Conservation (phyloP, 2,329 filamentous ascomycete genomes). For the Aureobasidium lini region DNA sequence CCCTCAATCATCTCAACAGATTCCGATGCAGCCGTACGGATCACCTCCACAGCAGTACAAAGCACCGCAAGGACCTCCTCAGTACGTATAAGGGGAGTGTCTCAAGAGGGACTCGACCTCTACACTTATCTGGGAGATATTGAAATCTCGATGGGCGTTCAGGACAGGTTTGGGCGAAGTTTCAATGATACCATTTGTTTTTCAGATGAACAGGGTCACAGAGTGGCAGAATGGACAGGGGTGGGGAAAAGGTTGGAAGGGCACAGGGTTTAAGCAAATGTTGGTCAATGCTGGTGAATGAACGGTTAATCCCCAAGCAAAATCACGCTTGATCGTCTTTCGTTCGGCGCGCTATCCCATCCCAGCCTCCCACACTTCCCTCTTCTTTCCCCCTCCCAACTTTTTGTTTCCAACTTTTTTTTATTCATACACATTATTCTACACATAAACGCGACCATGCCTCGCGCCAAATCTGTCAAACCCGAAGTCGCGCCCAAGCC, state of each 20-base stretch:
- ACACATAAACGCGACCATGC: neutral
- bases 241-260: neutral
- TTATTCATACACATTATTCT: neutral
- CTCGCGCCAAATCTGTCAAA: conserved; percentile 14
- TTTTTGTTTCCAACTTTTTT: neutral
- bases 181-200: conserved; percentile 10
- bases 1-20: conserved; percentile 16
- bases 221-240: neutral
- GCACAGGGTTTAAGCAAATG: conserved; percentile 11
- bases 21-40: conserved; percentile 27
- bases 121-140: neutral
- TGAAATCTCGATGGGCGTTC: neutral
- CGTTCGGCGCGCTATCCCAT: neutral
- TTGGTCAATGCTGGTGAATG: conserved; percentile 9
- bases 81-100: conserved; percentile 14
- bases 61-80: conserved; percentile 18
- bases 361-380: neutral
- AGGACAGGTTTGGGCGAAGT: neutral
- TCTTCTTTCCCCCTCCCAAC: neutral
- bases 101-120: no score
- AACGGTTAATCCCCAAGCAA: conserved; percentile 5
- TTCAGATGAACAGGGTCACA: neutral
- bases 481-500: neutral
- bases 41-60: conserved; percentile 22
- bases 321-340: conserved; percentile 2